Percentiles rank a stretch among this genome's conserved stretches.
Evolutionary conservation across 2,329 filamentous ascomycete species (phyloP).

Genomic region (Pyricularia sp.): DNA sequence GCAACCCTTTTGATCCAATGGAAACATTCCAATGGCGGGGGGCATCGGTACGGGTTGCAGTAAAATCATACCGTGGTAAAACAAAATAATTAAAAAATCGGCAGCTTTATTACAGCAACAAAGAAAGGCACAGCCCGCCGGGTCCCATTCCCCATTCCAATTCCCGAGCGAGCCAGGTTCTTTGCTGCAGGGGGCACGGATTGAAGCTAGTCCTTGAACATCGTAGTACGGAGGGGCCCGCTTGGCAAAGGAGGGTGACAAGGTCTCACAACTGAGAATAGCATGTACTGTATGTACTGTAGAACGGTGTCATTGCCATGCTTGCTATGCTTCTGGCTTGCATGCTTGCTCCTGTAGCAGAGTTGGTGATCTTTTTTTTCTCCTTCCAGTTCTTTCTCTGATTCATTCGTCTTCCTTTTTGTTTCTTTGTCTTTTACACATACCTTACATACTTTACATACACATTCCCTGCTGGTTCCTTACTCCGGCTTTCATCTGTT

Average conservation of each 20-base stretch:
- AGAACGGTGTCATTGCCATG: background rate
- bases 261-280: background rate
- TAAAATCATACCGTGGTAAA: too few species aligned
- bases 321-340: background rate
- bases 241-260: background rate
- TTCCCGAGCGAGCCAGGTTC: background rate
- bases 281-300: background rate
- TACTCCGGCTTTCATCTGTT: background rate
- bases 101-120: background rate
- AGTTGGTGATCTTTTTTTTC: background rate
- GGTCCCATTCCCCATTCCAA: background rate
- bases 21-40: background rate
- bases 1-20: background rate
- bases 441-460: background rate
- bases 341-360: background rate
- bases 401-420: background rate
- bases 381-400: background rate
- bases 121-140: background rate
- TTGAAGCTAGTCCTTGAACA: background rate
- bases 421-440: too few species aligned
- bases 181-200: background rate
- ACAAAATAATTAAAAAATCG: too few species aligned
- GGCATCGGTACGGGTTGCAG: background rate
- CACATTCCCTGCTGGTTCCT: background rate
- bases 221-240: background rate